Percentiles rank a stretch among this genome's conserved stretches.
These are phyloP conservation scores for Selenicereus undatus DNA, from an alignment of 148 eudicot genomes.

Conservation along the genomic window DNA sequence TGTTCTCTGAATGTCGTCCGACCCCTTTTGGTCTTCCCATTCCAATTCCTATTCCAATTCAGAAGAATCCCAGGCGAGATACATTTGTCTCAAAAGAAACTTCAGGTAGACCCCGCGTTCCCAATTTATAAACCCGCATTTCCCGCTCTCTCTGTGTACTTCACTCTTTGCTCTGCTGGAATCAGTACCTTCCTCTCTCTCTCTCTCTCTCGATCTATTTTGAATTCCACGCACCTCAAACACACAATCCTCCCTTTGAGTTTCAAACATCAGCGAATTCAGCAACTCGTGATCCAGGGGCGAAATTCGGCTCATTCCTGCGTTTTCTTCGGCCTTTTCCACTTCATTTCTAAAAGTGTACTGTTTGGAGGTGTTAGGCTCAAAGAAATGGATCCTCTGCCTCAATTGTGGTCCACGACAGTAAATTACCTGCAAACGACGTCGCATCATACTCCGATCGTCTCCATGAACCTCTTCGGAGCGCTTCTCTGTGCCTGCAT, in stretches of 20 bases:
- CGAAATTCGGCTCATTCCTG: background rate
- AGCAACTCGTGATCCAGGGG: background rate
- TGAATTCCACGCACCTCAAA: background rate
- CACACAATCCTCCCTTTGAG: background rate
- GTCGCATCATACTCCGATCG: slow-evolving; percentile 56
- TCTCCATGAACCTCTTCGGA: slow-evolving; percentile 58
- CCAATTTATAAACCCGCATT: background rate
- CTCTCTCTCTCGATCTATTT: background rate
- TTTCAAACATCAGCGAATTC: background rate
- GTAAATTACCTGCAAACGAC: slow-evolving; percentile 17
- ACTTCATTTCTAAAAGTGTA: too few relatives aligned
- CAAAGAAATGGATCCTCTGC: background rate
- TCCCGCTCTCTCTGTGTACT: background rate
- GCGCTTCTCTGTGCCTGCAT: slow-evolving; percentile 67
- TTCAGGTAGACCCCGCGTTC: too few relatives aligned
- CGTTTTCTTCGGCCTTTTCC: background rate
- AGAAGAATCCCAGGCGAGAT: too few relatives aligned
- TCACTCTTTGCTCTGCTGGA: background rate
- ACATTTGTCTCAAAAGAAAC: too few relatives aligned
- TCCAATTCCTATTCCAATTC: too few relatives aligned
- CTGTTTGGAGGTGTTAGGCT: too few relatives aligned
- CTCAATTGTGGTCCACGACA: background rate
- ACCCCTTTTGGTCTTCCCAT: too few relatives aligned
- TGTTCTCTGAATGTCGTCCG: too few relatives aligned
- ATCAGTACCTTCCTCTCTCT: background rate